These are phyloP conservation scores for Tulasnella sp. DNA, from an alignment of 768 basidiomycete species.

Conservation along the genomic window DNA sequence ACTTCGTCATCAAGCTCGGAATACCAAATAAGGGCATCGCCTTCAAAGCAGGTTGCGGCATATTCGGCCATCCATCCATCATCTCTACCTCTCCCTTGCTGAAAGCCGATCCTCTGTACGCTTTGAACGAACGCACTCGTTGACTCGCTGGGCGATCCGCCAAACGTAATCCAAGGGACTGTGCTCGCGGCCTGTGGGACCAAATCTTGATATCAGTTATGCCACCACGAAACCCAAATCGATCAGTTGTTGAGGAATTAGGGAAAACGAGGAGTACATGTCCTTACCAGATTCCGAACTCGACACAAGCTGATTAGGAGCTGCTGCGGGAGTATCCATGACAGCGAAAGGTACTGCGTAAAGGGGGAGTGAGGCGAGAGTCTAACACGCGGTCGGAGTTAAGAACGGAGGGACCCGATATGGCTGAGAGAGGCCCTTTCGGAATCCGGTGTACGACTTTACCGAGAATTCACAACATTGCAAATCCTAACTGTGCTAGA, in stretches of 20 bases:
- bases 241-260: not conserved
- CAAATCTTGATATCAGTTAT: not conserved
- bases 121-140: not conserved
- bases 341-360: not conserved
- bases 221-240: not conserved
- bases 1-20: not conserved
- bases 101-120: not conserved
- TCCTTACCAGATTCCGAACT: not conserved
- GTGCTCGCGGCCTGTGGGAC: not conserved
- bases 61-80: slow-evolving; percentile 1
- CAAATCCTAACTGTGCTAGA: no score
- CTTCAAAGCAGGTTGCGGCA: slow-evolving; percentile 7
- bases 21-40: slow-evolving; percentile 4
- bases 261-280: not conserved
- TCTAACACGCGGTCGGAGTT: not conserved
- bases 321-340: not conserved
- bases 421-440: no score
- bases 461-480: no score
- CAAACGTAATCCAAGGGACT: not conserved
- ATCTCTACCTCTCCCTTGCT: not conserved
- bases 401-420: not conserved
- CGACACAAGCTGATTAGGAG: not conserved
- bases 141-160: not conserved
- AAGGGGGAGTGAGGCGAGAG: not conserved
- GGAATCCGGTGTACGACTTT: no score